phyloP scores from a whole-genome alignment of 2,329 filamentous ascomycete genomes.

The Catunica adiposa region DNA sequence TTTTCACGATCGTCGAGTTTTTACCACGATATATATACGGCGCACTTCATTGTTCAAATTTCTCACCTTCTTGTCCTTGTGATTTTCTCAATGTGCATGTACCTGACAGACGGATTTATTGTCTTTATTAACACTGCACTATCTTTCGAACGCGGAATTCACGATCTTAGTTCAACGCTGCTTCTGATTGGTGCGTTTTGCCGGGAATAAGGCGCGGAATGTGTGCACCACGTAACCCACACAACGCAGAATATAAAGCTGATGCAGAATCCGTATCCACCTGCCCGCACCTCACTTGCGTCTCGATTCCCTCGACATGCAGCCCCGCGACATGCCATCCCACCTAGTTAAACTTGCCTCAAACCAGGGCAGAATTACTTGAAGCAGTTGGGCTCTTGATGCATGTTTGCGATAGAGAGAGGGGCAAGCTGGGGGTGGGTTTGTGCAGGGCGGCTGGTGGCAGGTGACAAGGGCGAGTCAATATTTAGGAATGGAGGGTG shows the following conservation, averaged over 20 bases:
- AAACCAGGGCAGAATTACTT: background rate
- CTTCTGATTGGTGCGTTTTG: background rate
- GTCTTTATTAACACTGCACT: background rate
- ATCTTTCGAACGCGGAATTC: background rate
- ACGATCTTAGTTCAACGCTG: background rate
- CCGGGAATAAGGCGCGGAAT: background rate
- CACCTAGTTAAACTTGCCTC: no score
- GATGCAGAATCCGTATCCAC: no score
- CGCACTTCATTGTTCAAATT: no score
- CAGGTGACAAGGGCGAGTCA: background rate
- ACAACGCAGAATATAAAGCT: background rate
- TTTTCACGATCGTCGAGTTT: no score
- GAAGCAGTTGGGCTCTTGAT: background rate
- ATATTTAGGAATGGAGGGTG: background rate
- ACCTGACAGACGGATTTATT: background rate
- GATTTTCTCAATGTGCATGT: no score
- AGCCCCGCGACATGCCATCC: background rate
- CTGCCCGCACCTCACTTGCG: background rate
- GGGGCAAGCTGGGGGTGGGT: background rate
- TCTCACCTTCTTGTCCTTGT: no score
- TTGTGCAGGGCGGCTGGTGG: background rate
- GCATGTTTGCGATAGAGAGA: background rate
- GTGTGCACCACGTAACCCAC: background rate
- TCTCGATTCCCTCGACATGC: no score
- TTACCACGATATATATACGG: no score